Conservation (phyloP, 768 basidiomycete species). For the Lentinula lateritia region DNA sequence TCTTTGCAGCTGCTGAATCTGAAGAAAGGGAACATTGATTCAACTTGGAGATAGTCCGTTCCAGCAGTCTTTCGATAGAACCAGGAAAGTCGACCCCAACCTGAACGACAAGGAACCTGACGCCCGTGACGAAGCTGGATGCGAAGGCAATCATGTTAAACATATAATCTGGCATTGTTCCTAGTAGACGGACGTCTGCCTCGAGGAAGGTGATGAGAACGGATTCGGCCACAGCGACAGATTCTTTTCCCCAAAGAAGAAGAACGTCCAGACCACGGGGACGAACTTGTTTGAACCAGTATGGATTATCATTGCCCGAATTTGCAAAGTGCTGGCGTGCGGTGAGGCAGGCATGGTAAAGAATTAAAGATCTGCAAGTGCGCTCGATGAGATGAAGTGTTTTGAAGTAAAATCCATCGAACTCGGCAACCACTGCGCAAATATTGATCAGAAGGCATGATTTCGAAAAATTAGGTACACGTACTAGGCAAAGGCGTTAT, state of each 20-base stretch:
- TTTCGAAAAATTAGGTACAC: background rate
- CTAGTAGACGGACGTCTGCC: slow-evolving; percentile 24
- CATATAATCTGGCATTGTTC: slow-evolving; percentile 30
- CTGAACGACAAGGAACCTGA: background rate
- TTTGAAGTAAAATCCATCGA: slow-evolving; percentile 3
- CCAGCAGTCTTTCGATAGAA: background rate
- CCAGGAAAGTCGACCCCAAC: background rate
- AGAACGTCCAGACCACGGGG: slow-evolving; percentile 30
- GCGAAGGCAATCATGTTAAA: slow-evolving; percentile 35
- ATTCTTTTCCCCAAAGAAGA: slow-evolving; percentile 32
- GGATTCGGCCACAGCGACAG: slow-evolving; percentile 27
- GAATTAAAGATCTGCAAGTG: background rate
- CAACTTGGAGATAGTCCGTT: background rate
- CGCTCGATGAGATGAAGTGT: background rate
- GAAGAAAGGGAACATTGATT: background rate
- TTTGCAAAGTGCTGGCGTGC: background rate
- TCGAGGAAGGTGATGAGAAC: slow-evolving; percentile 25
- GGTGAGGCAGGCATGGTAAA: background rate
- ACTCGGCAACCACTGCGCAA: background rate
- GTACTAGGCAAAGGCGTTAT: slow-evolving; percentile 5
- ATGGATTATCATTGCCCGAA: background rate
- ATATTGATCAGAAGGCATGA: background rate
- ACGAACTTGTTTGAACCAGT: slow-evolving; percentile 10
- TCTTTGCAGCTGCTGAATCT: background rate
- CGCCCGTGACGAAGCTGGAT: slow-evolving; percentile 18